phyloP scores from a whole-genome alignment of 305 asterid genomes.

The Striga hermonthica region DNA sequence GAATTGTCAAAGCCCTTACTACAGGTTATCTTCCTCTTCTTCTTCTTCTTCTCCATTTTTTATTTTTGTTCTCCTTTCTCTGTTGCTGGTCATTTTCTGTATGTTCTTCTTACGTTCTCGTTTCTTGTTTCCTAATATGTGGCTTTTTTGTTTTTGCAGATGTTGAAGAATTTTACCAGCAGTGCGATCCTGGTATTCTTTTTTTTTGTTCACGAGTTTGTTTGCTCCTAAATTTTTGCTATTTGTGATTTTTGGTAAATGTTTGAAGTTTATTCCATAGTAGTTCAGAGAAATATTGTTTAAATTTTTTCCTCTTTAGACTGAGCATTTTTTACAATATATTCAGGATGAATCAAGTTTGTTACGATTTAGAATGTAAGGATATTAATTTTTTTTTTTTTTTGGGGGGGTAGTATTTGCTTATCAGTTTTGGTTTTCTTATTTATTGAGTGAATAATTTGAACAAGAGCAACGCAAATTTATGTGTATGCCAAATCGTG shows the following conservation, averaged over 20 bases:
- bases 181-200: constrained; percentile 65
- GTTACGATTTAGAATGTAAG: constrained; percentile 8
- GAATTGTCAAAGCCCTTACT: constrained; percentile 73
- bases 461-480: not conserved
- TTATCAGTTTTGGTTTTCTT: constrained; percentile 1
- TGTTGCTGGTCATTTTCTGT: not conserved
- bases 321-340: not conserved
- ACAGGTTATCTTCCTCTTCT: constrained; percentile 39
- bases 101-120: constrained; percentile 1
- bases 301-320: not conserved
- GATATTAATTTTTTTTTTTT: not conserved
- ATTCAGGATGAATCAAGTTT: not conserved
- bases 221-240: not conserved
- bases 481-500: not conserved
- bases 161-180: constrained; percentile 51
- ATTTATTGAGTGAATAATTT: not conserved
- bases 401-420: not conserved
- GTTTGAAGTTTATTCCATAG: not conserved
- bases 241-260: not conserved
- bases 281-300: not conserved
- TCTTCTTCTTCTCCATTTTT: not conserved
- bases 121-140: constrained; percentile 6
- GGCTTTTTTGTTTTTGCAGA: constrained; percentile 43
- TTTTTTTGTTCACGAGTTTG: not conserved
- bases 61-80: too few relatives aligned